Conservation (phyloP, 257 asterid species). For the Linderniella brevidens region DNA sequence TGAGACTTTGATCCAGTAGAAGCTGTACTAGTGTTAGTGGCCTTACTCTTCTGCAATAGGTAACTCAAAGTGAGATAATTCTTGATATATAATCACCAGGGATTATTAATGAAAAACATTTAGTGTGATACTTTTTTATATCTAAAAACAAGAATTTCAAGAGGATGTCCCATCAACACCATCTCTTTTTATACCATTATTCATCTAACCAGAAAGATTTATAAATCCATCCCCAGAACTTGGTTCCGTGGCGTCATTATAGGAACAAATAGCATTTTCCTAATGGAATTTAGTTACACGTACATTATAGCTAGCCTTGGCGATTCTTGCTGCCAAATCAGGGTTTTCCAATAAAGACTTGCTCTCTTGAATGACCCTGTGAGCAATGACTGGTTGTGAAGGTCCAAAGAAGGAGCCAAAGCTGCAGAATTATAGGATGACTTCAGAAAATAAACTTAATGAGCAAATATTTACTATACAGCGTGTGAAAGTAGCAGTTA, state of each 20-base stretch:
- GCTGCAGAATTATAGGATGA: constrained; percentile 24
- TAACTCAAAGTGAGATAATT: too few species aligned
- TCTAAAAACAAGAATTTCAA: too few species aligned
- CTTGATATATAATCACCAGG: too few species aligned
- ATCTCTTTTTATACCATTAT: too few species aligned
- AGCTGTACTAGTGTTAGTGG: constrained; percentile 23
- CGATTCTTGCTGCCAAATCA: constrained; percentile 46
- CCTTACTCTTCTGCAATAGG: constrained; percentile 31
- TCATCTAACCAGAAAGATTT: too few species aligned
- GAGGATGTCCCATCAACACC: too few species aligned
- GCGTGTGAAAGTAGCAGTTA: neutral
- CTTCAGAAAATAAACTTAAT: neutral
- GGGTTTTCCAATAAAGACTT: constrained; percentile 78
- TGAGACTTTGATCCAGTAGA: constrained; percentile 30
- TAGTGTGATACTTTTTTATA: too few species aligned
- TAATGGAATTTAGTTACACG: constrained; percentile 8
- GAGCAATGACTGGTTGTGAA: constrained; percentile 82
- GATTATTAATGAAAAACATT: too few species aligned
- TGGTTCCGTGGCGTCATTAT: neutral
- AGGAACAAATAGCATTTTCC: constrained; percentile 5
- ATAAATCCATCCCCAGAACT: too few species aligned
- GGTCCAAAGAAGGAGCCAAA: constrained; percentile 97
- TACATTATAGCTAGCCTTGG: constrained; percentile 27
- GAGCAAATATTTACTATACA: neutral
- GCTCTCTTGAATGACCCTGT: constrained; percentile 95